Evolutionary conservation across 2,329 filamentous ascomycete species (phyloP).

Genomic region (Exutisphaerella laricina): DNA sequence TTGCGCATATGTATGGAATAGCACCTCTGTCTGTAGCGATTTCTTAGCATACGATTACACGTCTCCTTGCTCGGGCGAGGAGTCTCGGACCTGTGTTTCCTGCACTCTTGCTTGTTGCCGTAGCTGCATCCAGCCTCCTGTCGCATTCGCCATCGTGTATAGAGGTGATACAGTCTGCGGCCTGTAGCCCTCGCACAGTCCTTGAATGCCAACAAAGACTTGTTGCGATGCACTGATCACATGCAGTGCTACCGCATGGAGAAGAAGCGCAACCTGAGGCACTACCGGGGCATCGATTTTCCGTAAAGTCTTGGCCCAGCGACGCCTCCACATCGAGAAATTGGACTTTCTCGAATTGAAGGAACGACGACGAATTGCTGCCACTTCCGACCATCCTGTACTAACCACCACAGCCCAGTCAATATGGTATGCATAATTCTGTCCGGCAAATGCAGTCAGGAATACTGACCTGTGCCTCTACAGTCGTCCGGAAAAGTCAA

Average conservation of each 20-base stretch:
- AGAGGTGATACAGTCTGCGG: no score
- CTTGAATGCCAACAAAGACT: no score
- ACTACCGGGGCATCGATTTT: no score
- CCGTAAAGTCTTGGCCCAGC: no score
- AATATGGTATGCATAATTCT: conserved; percentile 33
- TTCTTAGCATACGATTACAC: conserved; percentile 15
- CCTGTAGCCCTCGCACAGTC: no score
- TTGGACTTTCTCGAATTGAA: neutral
- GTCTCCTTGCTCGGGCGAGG: no score
- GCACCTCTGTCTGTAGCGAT: conserved; percentile 65
- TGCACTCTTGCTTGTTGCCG: conserved; percentile 84
- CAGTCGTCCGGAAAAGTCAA: conserved; percentile 74
- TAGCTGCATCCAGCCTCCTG: conserved; percentile 74
- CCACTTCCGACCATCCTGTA: conserved; percentile 4
- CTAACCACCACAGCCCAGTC: conserved; percentile 24
- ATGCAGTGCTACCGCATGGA: neutral
- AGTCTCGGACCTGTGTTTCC: conserved; percentile 81
- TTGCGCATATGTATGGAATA: conserved; percentile 83
- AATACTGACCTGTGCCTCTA: conserved; percentile 19
- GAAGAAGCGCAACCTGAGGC: neutral
- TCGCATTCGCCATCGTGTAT: conserved; percentile 45
- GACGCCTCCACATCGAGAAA: neutral
- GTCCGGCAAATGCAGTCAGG: no score
- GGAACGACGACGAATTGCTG: no score
- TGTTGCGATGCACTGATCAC: neutral